These are phyloP conservation scores for Fragaria vesca DNA, from an alignment of 306 rosid species.

Conservation along the genomic window DNA sequence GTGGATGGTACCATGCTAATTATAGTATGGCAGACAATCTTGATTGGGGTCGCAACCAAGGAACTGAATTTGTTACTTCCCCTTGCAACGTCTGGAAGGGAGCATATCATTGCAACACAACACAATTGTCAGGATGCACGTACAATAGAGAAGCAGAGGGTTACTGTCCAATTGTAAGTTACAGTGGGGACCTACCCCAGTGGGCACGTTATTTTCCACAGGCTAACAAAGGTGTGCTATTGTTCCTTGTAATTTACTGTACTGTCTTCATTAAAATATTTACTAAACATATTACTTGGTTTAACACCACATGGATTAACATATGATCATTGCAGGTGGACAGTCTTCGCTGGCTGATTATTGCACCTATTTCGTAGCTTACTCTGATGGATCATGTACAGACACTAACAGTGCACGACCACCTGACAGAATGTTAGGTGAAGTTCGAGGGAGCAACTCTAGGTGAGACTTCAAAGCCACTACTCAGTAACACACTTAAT, in stretches of 20 bases:
- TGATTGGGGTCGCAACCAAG: constrained; percentile 98
- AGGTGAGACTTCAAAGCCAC: constrained; percentile 46
- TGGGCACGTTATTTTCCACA: constrained; percentile 96
- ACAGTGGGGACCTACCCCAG: constrained; percentile 86
- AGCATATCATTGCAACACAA: constrained; percentile 89
- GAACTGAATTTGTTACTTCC: constrained; percentile 80
- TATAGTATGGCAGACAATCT: constrained; percentile 96
- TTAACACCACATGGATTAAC: constrained; percentile 13
- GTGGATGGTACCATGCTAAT: constrained; percentile 99
- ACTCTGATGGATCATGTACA: constrained; percentile 98
- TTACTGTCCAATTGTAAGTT: constrained; percentile 90
- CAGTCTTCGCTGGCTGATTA: constrained; percentile 98
- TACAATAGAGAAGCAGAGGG: constrained; percentile 99
- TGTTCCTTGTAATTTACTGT: constrained; percentile 3
- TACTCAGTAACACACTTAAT: background rate
- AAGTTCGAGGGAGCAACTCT: constrained; percentile 89
- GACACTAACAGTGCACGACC: constrained; percentile 85
- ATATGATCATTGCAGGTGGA: constrained; percentile 66
- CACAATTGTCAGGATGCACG: constrained; percentile 93
- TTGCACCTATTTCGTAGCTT: constrained; percentile 95
- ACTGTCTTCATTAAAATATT: background rate
- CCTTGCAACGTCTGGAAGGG: constrained; percentile 98
- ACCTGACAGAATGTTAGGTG: constrained; percentile 99
- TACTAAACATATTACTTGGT: background rate
- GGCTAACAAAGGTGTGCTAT: constrained; percentile 72